Base-by-base conservation (phyloP, 805 yeast species). In the Hyphopichia homilentoma region DNA sequence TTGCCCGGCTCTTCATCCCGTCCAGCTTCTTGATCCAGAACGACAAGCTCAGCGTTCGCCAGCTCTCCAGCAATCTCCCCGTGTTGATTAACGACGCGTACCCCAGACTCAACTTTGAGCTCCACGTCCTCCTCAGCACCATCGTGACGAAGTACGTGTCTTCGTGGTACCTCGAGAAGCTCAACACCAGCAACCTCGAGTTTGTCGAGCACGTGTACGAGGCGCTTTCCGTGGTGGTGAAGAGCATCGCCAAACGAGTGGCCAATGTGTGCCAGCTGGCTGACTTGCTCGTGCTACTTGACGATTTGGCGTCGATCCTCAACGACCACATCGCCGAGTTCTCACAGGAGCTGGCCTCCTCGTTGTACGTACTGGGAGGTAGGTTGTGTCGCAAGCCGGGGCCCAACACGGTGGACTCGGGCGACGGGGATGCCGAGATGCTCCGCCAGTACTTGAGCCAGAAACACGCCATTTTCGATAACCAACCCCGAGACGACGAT, bases 41-140 rank as follows among this genome's bases (percentile, higher is more conserved):
- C 44, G 52, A 54, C 35, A 46, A 47, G 26, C 47, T 54, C 8
- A 44, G 56, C 7, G 28, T 48, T 12, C 43, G 46, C 21, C 58
- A 59, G 27, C 39, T 65, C 11, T 39, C 47, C 15, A 43, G 37
- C 19, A 47, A 54, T 35, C 43, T 65, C 8, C 69, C 69, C 4
- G 30, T 28, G 5, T 34, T 64, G 5, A 48, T 60, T 6, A 14
- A 23, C 36, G 11, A 29, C 34, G 12, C 20, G 6, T 13, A 27
- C 16, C 39, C 47, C 15, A 43, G 45, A 12, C 42, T 63, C 25
- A 63, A 63, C 30, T 50, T 63, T 30, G 58, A 61, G 32, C 35
- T 65, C 11, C 70, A 66, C 39, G 41, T 65, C 34, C 59, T 66
- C 33, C 38, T 65, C n/a, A 52, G 61, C 21, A 43, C 55, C 3